These are phyloP conservation scores for Xylaria acuta DNA, from an alignment of 495 filamentous ascomycete species.

Conservation along the genomic window DNA sequence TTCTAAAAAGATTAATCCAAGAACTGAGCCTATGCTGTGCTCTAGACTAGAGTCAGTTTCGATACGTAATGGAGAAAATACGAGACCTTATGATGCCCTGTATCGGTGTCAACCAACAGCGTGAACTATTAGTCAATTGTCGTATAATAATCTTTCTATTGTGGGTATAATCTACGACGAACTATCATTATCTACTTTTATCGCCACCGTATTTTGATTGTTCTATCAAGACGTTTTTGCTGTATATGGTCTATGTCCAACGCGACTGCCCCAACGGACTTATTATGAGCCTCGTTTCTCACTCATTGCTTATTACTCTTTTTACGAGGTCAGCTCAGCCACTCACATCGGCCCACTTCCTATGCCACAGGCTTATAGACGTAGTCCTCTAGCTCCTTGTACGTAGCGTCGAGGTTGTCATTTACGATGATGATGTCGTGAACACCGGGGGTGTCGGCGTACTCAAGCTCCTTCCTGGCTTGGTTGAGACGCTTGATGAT, in stretches of 20 bases:
- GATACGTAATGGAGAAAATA: slow-evolving; percentile 53
- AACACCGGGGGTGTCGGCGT: slow-evolving; percentile 70
- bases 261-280: neutral
- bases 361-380: slow-evolving; percentile 51
- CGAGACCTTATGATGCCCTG: slow-evolving; percentile 41
- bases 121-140: slow-evolving; percentile 20
- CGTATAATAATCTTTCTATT: slow-evolving; percentile 19
- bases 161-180: slow-evolving; percentile 24
- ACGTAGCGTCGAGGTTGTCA: slow-evolving; percentile 84
- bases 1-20: slow-evolving; percentile 47
- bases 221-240: neutral
- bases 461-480: slow-evolving; percentile 84
- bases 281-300: neutral
- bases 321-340: slow-evolving; percentile 5
- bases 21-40: slow-evolving; percentile 40
- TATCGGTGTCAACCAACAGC: slow-evolving; percentile 23
- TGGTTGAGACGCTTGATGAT: slow-evolving; percentile 77
- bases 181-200: slow-evolving; percentile 10
- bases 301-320: slow-evolving; percentile 10
- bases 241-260: neutral
- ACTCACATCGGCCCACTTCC: neutral
- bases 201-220: slow-evolving; percentile 6
- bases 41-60: slow-evolving; percentile 55
- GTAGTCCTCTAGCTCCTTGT: slow-evolving; percentile 75
- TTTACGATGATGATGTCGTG: slow-evolving; percentile 91